Percentiles rank a stretch among this genome's conserved stretches.
phyloP scores from a whole-genome alignment of 768 basidiomycete species.

The Macrolepiota fuliginosa region DNA sequence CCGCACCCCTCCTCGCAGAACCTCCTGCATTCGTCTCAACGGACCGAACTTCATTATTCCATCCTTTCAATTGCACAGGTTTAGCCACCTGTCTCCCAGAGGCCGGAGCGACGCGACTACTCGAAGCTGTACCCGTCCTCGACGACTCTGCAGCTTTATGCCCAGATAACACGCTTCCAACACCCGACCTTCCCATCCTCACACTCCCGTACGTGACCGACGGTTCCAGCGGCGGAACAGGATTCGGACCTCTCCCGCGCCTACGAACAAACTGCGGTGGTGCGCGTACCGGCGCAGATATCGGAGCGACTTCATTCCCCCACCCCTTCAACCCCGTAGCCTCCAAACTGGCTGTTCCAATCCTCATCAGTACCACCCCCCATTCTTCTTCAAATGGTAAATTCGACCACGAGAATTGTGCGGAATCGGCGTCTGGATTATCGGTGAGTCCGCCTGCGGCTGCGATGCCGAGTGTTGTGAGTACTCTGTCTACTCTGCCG shows the following conservation, averaged over 20 bases:
- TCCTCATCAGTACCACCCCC: constrained; percentile 63
- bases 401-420: constrained; percentile 22
- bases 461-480: constrained; percentile 50
- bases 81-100: neutral
- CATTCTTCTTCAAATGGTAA: constrained; percentile 72
- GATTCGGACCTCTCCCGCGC: constrained; percentile 4
- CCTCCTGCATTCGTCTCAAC: constrained; percentile 8
- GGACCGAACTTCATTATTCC: constrained; percentile 10
- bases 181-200: constrained; percentile 29
- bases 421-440: constrained; percentile 10
- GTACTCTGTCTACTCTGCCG: constrained; percentile 54
- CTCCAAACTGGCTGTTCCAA: constrained; percentile 75
- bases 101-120: neutral
- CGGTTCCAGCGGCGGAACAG: constrained; percentile 13
- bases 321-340: constrained; percentile 69
- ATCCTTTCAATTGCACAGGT: neutral
- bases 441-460: constrained; percentile 7
- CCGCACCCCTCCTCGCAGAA: constrained; percentile 27
- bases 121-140: neutral
- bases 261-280: constrained; percentile 4
- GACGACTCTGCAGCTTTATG: neutral
- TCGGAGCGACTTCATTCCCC: constrained; percentile 68
- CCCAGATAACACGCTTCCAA: constrained; percentile 26
- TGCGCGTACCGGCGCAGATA: constrained; percentile 26
- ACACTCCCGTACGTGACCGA: constrained; percentile 24